Evolutionary conservation across 306 rosid species (phyloP), one percentile per base, ranked within the genome.

Genomic region (Echinosophora koreensis): DNA sequence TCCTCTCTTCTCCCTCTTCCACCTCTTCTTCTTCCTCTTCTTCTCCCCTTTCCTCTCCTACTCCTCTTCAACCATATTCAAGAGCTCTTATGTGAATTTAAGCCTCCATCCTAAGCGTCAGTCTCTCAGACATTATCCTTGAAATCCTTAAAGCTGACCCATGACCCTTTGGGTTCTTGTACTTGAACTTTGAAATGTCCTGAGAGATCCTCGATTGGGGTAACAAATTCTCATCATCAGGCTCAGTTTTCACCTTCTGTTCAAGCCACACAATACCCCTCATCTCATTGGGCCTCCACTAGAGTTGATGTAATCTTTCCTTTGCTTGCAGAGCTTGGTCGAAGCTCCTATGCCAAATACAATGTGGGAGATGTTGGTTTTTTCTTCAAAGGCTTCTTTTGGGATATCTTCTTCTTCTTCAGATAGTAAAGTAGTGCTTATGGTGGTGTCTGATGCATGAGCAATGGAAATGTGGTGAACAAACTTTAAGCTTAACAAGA

Each of bases 331-430:
- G 14, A 89, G 89, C 15, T 89, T 88, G 5, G 95, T 83, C 0
- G 93, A 93, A 18, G 95, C 93, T 13, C 84, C 97, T 15, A 91
- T 85, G 22, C 97, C 93, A 27, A 93, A 93, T 0, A 89, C 97
- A 61, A 91, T 71, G 80, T 93, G 95, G 30, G 89, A 84, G 70
- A 93, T 67, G 63, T 84, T 84, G 13, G 97, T 93, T 75, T 82
- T 93, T 74, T 83, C 30, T 50, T 73, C 66, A 6, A 12, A 5
- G 12, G 76, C 68, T 16, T 52, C 47, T 30, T 28, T 16, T 1
- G 64, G 54, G 8, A 22, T 16, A 17, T 14, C 54, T 12, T 47
- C 32, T 42, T 17, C 54, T 5, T 77, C 28, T 16, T 55, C 32
- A 5, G 77, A 11, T 38, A 65, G 76, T 49, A 12, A 16, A 49